phyloP scores from a whole-genome alignment of 208 protist species.

The Crithidia brevicula region DNA sequence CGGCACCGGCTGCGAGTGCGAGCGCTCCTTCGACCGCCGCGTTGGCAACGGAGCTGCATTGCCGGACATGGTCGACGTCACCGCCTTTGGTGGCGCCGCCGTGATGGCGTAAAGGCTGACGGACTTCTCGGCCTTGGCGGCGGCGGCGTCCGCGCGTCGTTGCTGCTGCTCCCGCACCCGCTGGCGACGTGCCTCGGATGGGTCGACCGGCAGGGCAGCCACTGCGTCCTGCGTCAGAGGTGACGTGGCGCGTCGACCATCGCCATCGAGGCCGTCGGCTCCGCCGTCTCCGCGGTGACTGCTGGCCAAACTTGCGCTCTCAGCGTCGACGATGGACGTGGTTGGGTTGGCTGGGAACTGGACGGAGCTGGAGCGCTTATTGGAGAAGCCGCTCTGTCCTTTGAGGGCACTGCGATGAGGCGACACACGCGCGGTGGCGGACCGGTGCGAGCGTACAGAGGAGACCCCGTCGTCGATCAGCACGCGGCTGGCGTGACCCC shows the following conservation, averaged over 20 bases:
- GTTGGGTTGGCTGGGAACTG: slow-evolving; percentile 55
- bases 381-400: slow-evolving; percentile 28
- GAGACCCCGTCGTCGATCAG: slow-evolving; percentile 80
- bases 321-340: slow-evolving; percentile 18
- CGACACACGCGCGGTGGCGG: slow-evolving; percentile 19
- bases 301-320: slow-evolving; percentile 3
- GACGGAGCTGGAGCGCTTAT: slow-evolving; percentile 62
- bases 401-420: slow-evolving; percentile 58
- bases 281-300: not conserved
- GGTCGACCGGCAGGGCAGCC: slow-evolving; percentile 55
- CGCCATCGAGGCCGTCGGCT: not conserved
- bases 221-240: slow-evolving; percentile 72
- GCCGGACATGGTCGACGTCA: slow-evolving; percentile 10
- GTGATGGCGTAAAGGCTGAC: slow-evolving; percentile 44
- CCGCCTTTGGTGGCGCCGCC: slow-evolving; percentile 20
- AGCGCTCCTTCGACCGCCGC: slow-evolving; percentile 37
- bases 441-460: slow-evolving; percentile 52
- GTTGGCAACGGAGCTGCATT: slow-evolving; percentile 1
- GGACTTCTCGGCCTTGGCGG: slow-evolving; percentile 26
- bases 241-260: slow-evolving; percentile 30
- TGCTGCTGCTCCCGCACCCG: slow-evolving; percentile 32
- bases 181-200: slow-evolving; percentile 30
- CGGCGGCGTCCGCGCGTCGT: slow-evolving; percentile 20
- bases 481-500: slow-evolving; percentile 32
- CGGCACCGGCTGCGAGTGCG: slow-evolving; percentile 46